A percentile compares a stretch with the other conserved stretches of the same genome.
Conservation (phyloP, 2,329 filamentous ascomycete genomes). For the Fusarium floridanum region DNA sequence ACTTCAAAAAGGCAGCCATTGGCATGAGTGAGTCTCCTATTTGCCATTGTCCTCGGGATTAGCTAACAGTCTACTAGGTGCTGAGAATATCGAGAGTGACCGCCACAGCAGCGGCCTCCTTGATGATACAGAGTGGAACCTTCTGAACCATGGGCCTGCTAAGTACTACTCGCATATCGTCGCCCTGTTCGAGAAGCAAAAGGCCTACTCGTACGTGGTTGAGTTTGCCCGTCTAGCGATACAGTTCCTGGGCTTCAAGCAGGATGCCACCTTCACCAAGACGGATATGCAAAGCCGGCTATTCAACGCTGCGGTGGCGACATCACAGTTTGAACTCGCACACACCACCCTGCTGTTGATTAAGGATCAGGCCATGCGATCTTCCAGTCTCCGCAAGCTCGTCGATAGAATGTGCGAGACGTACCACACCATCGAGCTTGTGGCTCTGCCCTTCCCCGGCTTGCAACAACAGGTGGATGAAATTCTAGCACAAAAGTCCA, state of each 20-base stretch:
- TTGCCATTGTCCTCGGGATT: background rate
- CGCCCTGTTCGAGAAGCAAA: conserved; percentile 82
- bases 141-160: conserved; percentile 78
- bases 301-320: conserved; percentile 85
- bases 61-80: conserved; percentile 56
- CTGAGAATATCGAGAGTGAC: conserved; percentile 60
- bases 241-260: conserved; percentile 64
- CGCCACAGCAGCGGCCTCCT: conserved; percentile 76
- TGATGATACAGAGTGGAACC: conserved; percentile 78
- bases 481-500: conserved; percentile 79
- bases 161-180: conserved; percentile 91
- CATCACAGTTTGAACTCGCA: conserved; percentile 83
- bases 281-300: conserved; percentile 84
- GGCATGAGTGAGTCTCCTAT: conserved; percentile 76
- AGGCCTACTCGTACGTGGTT: conserved; percentile 82
- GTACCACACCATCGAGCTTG: conserved; percentile 75
- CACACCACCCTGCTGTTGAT: conserved; percentile 84
- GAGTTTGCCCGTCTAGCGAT: conserved; percentile 85
- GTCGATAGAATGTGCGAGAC: conserved; percentile 77
- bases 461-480: conserved; percentile 84
- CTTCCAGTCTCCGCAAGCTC: conserved; percentile 77
- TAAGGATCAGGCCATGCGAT: conserved; percentile 78
- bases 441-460: conserved; percentile 82
- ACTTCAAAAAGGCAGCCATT: conserved; percentile 86
- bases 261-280: conserved; percentile 59